Conservation (phyloP, 2,329 filamentous ascomycete genomes). For the Juglanconis oblonga region DNA sequence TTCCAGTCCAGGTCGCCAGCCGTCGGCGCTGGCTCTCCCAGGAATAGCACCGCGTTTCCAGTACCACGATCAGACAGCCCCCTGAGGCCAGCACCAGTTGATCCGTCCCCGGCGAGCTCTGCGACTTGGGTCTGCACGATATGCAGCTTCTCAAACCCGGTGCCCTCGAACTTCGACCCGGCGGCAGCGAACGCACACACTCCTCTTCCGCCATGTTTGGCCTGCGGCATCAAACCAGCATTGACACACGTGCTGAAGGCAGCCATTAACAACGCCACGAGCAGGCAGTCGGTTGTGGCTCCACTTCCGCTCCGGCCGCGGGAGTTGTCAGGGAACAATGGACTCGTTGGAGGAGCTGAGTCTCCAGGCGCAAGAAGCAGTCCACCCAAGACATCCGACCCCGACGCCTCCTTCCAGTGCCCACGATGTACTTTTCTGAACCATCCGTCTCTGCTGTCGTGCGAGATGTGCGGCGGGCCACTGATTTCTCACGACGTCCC, state of each 20-base stretch:
- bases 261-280: constrained; percentile 71
- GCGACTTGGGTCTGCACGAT: constrained; percentile 96
- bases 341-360: constrained; percentile 17
- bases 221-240: constrained; percentile 90
- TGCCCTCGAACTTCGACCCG: constrained; percentile 91
- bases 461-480: constrained; percentile 86
- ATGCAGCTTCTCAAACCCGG: constrained; percentile 89
- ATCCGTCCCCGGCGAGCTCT: constrained; percentile 48
- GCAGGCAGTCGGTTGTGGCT: constrained; percentile 38
- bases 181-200: constrained; percentile 75
- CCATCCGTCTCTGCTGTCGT: constrained; percentile 78
- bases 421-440: constrained; percentile 93
- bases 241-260: constrained; percentile 82
- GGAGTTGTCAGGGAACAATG: constrained; percentile 11
- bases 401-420: constrained; percentile 57
- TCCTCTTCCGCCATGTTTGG: constrained; percentile 79
- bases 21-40: constrained; percentile 39
- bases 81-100: constrained; percentile 40
- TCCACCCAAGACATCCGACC: constrained; percentile 25
- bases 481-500: constrained; percentile 55
- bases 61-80: constrained; percentile 40
- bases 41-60: constrained; percentile 47
- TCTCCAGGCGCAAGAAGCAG: constrained; percentile 4
- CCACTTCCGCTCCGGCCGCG: constrained; percentile 31
- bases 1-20: constrained; percentile 53